Conservation (phyloP, 176 grass and related monocot species). For the Leersia perrieri region DNA sequence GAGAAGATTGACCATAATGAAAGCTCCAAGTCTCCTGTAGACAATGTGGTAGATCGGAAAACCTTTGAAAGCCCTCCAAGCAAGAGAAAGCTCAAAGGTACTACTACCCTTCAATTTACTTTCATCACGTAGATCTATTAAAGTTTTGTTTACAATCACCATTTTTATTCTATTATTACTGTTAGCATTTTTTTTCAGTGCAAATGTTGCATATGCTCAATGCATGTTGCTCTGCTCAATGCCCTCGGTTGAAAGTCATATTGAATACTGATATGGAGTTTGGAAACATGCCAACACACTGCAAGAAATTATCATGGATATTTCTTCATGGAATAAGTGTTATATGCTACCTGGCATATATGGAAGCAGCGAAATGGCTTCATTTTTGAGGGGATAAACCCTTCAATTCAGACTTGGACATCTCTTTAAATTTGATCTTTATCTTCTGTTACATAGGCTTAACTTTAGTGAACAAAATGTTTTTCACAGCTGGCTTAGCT, state of each 20-base stretch:
- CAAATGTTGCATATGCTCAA: background rate
- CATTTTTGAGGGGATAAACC: too few relatives aligned
- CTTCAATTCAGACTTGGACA: too few relatives aligned
- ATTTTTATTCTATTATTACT: background rate
- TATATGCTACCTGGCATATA: too few relatives aligned
- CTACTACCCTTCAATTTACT: background rate
- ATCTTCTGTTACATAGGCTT: too few relatives aligned
- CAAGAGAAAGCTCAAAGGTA: constrained; percentile 67
- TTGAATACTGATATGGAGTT: too few relatives aligned
- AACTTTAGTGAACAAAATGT: too few relatives aligned
- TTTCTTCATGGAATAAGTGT: too few relatives aligned
- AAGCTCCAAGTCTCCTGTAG: constrained; percentile 31
- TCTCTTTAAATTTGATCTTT: too few relatives aligned
- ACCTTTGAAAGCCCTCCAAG: constrained; percentile 25
- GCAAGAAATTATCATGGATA: too few relatives aligned
- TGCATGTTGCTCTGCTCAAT: background rate
- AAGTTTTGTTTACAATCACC: background rate
- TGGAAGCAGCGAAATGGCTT: too few relatives aligned
- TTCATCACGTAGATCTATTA: constrained; percentile 23
- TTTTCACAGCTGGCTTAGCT: too few relatives aligned
- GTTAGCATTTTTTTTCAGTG: background rate
- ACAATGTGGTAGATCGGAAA: constrained; percentile 14
- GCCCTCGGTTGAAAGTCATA: background rate
- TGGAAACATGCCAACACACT: too few relatives aligned
- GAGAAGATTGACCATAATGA: constrained; percentile 45